Evolutionary conservation across 2,329 filamentous ascomycete species (phyloP).

Genomic region (Fusarium anguioides): DNA sequence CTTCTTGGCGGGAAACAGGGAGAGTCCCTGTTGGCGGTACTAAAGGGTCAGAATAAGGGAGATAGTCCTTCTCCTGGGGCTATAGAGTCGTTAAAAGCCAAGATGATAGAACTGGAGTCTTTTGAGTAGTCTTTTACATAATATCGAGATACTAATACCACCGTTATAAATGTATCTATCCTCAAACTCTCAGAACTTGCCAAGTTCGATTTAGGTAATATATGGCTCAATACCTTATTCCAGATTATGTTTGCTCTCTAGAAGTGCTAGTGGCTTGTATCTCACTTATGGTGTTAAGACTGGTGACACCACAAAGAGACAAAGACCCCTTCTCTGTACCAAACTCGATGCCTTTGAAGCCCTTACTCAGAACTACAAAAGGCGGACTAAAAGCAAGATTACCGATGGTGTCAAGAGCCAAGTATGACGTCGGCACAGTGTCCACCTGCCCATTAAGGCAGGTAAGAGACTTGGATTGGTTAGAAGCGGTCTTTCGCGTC

Average conservation of each 20-base stretch:
- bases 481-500: neutral
- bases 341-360: neutral
- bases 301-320: neutral
- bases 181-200: too few relatives aligned
- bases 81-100: neutral
- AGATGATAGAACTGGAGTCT: neutral
- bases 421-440: neutral
- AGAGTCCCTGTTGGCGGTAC: neutral
- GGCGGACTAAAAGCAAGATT: conserved; percentile 4
- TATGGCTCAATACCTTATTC: too few relatives aligned
- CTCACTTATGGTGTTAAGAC: neutral
- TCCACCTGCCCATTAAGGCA: too few relatives aligned
- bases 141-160: too few relatives aligned
- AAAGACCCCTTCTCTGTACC: neutral
- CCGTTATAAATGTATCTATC: too few relatives aligned
- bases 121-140: neutral
- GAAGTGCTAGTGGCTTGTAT: neutral
- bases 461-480: neutral
- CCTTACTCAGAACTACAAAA: neutral
- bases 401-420: conserved; percentile 3
- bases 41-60: neutral
- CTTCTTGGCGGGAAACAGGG: neutral
- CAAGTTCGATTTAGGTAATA: too few relatives aligned
- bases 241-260: neutral
- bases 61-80: neutral